Percentiles rank a stretch among this genome's conserved stretches.
Evolutionary conservation across 1,284 basidiomycete species (phyloP).

Genomic region (Schizopora paradoxa): DNA sequence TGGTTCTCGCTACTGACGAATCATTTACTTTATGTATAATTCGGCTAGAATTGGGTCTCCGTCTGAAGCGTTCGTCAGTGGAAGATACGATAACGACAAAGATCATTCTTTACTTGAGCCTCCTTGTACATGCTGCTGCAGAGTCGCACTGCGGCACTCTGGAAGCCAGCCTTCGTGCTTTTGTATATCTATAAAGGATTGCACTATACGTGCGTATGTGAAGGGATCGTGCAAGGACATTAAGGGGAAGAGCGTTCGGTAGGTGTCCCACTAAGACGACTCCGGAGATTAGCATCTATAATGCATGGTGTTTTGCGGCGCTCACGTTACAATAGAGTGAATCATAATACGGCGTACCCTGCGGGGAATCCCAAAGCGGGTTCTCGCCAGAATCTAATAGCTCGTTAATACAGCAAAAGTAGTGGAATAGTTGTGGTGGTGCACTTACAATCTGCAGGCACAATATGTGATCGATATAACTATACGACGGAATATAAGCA

Average conservation of each 20-base stretch:
- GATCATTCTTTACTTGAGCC: conserved; percentile 16
- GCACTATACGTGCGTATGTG: conserved; percentile 19
- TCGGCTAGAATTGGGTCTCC: conserved; percentile 28
- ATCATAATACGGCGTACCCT: conserved; percentile 8
- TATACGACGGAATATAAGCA: conserved; percentile 20
- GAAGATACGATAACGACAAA: background rate
- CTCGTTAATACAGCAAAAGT: background rate
- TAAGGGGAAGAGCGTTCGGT: conserved; percentile 20
- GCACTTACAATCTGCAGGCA: conserved; percentile 55
- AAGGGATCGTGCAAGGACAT: conserved; percentile 20
- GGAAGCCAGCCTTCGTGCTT: conserved; percentile 21
- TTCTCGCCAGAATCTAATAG: conserved; percentile 8
- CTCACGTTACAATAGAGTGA: conserved; percentile 13
- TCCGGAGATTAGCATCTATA: background rate
- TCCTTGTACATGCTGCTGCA: conserved; percentile 21
- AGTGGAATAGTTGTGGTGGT: background rate
- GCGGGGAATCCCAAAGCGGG: conserved; percentile 5
- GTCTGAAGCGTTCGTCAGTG: conserved; percentile 17
- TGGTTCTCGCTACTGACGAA: conserved; percentile 22
- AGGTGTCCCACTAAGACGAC: conserved; percentile 20
- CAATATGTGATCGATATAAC: conserved; percentile 61
- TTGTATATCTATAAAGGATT: conserved; percentile 22
- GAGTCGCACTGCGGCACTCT: conserved; percentile 19
- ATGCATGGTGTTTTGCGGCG: background rate
- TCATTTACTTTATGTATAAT: conserved; percentile 26